A percentile compares a stretch with the other conserved stretches of the same genome.
Evolutionary conservation across 83 land plant genomes (phyloP).

Genomic region (Picea abies): DNA sequence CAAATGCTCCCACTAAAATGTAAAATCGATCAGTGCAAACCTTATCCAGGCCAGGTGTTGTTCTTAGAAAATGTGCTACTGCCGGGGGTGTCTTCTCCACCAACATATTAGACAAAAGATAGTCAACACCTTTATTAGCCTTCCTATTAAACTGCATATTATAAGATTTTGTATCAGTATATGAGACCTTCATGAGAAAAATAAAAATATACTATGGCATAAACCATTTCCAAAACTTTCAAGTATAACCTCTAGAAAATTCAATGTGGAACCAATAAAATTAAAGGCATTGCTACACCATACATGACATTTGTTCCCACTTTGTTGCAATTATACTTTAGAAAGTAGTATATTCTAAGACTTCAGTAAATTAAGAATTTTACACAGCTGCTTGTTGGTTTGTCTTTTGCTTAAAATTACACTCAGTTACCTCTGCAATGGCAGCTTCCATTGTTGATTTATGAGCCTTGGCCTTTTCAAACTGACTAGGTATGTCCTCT

Average conservation of each 20-base stretch:
- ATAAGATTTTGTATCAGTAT: constrained; percentile 14
- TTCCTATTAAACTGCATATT: constrained; percentile 82
- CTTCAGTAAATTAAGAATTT: neutral
- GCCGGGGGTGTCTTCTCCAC: constrained; percentile 71
- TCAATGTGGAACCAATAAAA: neutral
- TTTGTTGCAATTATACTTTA: neutral
- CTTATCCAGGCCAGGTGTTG: constrained; percentile 80
- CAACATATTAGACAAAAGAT: constrained; percentile 67
- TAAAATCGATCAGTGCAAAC: constrained; percentile 27
- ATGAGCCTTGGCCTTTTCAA: constrained; percentile 94
- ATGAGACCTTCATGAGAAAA: neutral
- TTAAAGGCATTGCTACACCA: no score
- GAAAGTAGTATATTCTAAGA: neutral
- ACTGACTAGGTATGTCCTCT: constrained; percentile 63
- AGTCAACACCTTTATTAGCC: constrained; percentile 73
- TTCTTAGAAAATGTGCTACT: constrained; percentile 80
- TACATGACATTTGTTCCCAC: neutral
- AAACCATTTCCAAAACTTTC: neutral
- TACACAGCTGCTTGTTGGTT: neutral
- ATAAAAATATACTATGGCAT: neutral
- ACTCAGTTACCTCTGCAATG: constrained; percentile 68
- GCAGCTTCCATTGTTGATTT: constrained; percentile 91
- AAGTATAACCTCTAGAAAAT: neutral
- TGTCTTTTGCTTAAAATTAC: constrained; percentile 4
- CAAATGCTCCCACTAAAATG: neutral